Conservation (phyloP, 306 rosid genomes). For the Oemleria cerasiformis region DNA sequence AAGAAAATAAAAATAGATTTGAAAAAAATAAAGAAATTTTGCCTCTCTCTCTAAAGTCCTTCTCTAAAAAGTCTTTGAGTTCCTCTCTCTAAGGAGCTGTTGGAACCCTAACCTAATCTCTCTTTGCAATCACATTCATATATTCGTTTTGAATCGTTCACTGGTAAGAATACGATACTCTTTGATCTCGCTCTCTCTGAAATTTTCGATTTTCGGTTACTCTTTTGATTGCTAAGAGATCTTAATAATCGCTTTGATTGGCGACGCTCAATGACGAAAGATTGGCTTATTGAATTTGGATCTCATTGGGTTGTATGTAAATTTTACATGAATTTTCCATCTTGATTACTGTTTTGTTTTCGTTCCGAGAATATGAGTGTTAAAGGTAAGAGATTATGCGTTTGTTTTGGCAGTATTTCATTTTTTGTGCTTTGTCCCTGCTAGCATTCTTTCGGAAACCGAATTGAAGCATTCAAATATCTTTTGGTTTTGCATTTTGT, state of each 20-base stretch:
- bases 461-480: not conserved
- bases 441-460: conserved; percentile 6
- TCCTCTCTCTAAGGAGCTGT: not conserved
- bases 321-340: not conserved
- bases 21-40: not conserved
- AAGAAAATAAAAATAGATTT: not conserved
- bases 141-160: not conserved
- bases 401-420: not conserved
- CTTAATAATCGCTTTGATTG: not conserved
- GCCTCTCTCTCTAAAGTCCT: not conserved
- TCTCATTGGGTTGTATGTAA: not conserved
- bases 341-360: not conserved
- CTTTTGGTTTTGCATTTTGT: not conserved
- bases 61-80: conserved; percentile 2
- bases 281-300: conserved; percentile 8
- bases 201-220: conserved; percentile 5
- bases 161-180: conserved; percentile 13
- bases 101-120: conserved; percentile 1
- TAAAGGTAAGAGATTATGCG: not conserved
- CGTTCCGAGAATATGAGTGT: not conserved
- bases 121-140: not conserved
- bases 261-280: not conserved
- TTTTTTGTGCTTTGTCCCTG: not conserved
- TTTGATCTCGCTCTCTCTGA: conserved; percentile 10
- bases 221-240: not conserved